Evolutionary conservation across 2,329 filamentous ascomycete genomes (phyloP).

Genomic region (Sporothrix pseudoabietina): DNA sequence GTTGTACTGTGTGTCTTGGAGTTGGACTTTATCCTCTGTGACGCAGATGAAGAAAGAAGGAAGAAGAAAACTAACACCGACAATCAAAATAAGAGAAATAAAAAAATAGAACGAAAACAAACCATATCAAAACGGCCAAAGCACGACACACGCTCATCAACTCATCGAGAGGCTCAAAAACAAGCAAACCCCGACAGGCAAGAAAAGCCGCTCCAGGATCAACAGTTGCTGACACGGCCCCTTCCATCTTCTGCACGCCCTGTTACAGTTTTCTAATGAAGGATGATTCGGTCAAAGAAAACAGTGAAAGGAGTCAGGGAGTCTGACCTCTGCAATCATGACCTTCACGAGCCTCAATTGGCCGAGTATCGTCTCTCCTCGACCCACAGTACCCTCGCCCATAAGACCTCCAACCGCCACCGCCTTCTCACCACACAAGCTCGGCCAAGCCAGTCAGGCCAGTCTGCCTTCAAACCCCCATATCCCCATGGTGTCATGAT

Average conservation of each 20-base stretch:
- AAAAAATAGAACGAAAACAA: not conserved
- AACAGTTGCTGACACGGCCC: not conserved
- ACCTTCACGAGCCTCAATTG: not conserved
- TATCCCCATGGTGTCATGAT: constrained; percentile 20
- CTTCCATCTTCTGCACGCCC: not conserved
- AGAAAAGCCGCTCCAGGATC: not conserved
- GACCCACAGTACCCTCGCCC: not conserved
- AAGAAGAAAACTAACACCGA: not conserved
- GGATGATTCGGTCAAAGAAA: not conserved
- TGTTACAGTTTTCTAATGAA: not conserved
- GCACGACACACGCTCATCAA: not conserved
- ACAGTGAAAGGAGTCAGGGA: too few relatives aligned
- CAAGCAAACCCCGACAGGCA: not conserved
- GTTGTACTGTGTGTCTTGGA: not conserved
- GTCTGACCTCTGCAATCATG: not conserved
- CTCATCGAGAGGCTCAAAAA: not conserved
- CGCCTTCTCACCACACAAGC: not conserved
- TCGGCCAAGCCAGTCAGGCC: not conserved
- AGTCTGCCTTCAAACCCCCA: not conserved
- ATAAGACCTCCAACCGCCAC: not conserved
- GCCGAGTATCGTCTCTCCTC: not conserved
- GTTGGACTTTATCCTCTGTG: not conserved
- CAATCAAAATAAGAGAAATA: not conserved
- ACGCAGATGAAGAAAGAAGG: constrained; percentile 9
- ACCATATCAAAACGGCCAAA: not conserved